phyloP scores from a whole-genome alignment of 2,329 filamentous ascomycete species.

The Fusarium zealandicum region DNA sequence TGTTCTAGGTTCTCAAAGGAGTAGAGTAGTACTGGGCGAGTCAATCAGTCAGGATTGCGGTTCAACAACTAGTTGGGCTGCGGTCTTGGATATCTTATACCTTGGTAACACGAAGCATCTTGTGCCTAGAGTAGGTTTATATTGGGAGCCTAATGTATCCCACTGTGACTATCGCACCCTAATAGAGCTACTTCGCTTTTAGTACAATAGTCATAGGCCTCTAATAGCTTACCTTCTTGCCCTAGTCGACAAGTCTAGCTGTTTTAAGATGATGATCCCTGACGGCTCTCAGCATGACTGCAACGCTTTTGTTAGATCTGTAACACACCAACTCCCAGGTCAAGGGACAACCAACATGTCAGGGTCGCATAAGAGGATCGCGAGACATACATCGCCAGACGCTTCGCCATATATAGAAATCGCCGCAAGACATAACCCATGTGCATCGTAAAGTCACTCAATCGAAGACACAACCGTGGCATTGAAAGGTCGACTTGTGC shows the following conservation, averaged over 20 bases:
- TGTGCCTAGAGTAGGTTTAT: background rate
- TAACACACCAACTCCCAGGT: background rate
- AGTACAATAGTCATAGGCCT: too few species aligned
- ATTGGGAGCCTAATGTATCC: too few species aligned
- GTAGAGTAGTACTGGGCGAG: background rate
- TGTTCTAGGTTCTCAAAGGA: background rate
- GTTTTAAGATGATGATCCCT: conserved; percentile 5
- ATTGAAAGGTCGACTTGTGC: background rate
- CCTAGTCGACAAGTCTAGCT: conserved; percentile 1
- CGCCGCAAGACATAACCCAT: conserved; percentile 7
- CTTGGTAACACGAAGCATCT: background rate
- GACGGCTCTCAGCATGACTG: conserved; percentile 11
- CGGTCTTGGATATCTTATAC: conserved; percentile 18
- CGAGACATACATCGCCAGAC: background rate
- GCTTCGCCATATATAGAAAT: background rate
- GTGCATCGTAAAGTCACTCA: conserved; percentile 1
- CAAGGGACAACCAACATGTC: background rate
- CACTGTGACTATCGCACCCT: too few species aligned
- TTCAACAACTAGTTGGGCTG: background rate
- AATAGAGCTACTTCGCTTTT: too few species aligned
- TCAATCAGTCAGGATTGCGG: background rate
- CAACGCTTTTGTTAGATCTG: conserved; percentile 13
- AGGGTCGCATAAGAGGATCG: background rate
- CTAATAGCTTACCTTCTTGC: too few species aligned
- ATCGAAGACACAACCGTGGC: conserved; percentile 6